Conservation (phyloP, 352 stramenopile species). For the Phytophthora sansomeana region DNA sequence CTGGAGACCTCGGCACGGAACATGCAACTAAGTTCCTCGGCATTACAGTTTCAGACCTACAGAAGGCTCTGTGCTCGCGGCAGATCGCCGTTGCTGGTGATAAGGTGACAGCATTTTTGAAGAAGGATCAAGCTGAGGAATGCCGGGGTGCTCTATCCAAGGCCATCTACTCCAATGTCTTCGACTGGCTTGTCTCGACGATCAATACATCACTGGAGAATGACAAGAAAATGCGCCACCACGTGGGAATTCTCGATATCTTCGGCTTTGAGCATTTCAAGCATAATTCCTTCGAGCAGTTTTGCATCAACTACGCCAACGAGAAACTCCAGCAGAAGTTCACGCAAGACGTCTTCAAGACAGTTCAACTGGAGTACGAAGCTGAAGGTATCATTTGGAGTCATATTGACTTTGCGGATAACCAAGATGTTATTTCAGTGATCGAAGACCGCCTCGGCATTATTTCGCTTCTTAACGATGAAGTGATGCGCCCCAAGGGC, state of each 20-base stretch:
- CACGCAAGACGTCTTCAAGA: constrained; percentile 91
- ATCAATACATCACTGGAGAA: constrained; percentile 84
- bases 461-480: constrained; percentile 91
- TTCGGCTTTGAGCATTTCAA: constrained; percentile 96
- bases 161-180: constrained; percentile 96
- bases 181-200: constrained; percentile 95
- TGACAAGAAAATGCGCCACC: constrained; percentile 59
- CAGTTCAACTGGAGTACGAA: constrained; percentile 90
- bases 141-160: constrained; percentile 95
- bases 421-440: constrained; percentile 88
- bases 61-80: constrained; percentile 77
- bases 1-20: constrained; percentile 41
- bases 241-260: constrained; percentile 94
- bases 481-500: constrained; percentile 89
- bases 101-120: constrained; percentile 77
- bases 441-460: constrained; percentile 91
- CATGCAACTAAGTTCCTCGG: constrained; percentile 66
- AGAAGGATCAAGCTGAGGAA: constrained; percentile 90
- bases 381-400: constrained; percentile 93
- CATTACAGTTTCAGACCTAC: constrained; percentile 55
- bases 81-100: constrained; percentile 85
- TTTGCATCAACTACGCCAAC: constrained; percentile 95
- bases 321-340: constrained; percentile 95
- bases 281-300: constrained; percentile 95
- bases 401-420: constrained; percentile 94